Evolutionary conservation across 345 rosid species (phyloP), one percentile per base, ranked within the genome.

Genomic region (Acer yangbiense): DNA sequence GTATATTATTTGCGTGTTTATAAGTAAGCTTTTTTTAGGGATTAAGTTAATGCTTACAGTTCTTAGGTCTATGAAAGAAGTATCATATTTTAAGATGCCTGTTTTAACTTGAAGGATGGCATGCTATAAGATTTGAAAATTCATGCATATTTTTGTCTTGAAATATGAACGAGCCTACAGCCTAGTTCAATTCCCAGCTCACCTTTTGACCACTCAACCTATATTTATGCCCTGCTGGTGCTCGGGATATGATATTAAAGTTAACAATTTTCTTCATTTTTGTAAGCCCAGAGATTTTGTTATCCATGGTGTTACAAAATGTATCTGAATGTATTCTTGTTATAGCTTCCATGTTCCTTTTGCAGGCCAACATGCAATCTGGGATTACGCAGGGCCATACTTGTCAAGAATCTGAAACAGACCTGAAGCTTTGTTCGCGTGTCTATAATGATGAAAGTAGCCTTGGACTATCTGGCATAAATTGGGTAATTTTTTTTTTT

Each of bases 391-490:
- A 80, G 79, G 83, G 82, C 77, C 78, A 70, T 65, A 73, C 75
- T 39, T 79, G 68, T 68, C 86, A 81, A 41, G 88, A 83, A 77
- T 81, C 88, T 10, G 88, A 82, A 70, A 85, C 88, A 77, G 78
- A 86, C 54, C 76, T 86, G 76, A 65, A 76, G 35, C 85, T 84
- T 81, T 84, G 86, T 75, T 79, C 89, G 2, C 81, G 78, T 72
- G 81, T 76, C 48, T 81, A 81, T 67, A 85, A 79, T 9, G 90
- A 89, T 41, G 98, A 96, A 82, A 90, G 90, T 82, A 94, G 97
- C 85, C 91, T 94, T 73, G 99, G 97, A 39, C 82, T 96, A 54
- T 90, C 98, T 75, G 94, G 90, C 84, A 92, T 94, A 80, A 90
- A 94, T 83, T 92, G 99, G 99, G 97, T 93, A 88, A 65, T 58